Evolutionary conservation across 768 basidiomycete species (phyloP), one percentile per base, ranked within the genome.

Genomic region (Mycena latifolia): DNA sequence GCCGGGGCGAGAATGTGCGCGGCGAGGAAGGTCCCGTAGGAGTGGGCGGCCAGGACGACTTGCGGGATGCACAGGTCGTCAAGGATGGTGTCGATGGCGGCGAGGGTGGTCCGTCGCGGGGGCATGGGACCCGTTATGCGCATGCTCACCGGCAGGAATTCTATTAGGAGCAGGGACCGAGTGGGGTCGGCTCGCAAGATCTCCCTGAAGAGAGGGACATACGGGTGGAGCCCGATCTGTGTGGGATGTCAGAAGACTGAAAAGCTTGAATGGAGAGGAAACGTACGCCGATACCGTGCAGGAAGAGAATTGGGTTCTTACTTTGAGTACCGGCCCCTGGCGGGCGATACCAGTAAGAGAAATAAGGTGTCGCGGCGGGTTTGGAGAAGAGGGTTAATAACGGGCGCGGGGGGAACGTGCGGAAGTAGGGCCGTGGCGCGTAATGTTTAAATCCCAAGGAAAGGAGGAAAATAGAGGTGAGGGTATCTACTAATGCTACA

Each of bases 271-370:
- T 22, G 28, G 7, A 41, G 3, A 45, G 46, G 27, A 37, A 18
- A 77, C 83, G 3, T 75, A 89, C 88, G 12, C 90, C 90, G n/a
- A 91, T 86, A 12, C 90, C 90, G 59, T 92, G 90, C 1, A 92
- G 69, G 70, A 91, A 89, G n/a, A 91, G 73, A 12, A 92, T 75
- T 0, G 89, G 88, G 11, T 78, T 76, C 65, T 84, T 86, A 2
- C 77, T 78, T 11, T 54, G 57, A 5, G 20, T 22, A 31, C 39
- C 53, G 15, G 86, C 84, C 35, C 75, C 79, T 63, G 90, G 88
- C 0, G 78, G 78, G 14, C 79, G 77, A 66, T 79, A 77, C 80
- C 81, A 83, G 67, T 80, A 81, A 1, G 80, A 77, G 29, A 81
- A 70, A 31, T 74, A 55, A 2, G 84, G 82, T 4, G 81, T 77